A percentile compares a stretch with the other conserved stretches of the same genome.
phyloP scores from a whole-genome alignment of 208 protist species.

The Trypanosoma boissoni region DNA sequence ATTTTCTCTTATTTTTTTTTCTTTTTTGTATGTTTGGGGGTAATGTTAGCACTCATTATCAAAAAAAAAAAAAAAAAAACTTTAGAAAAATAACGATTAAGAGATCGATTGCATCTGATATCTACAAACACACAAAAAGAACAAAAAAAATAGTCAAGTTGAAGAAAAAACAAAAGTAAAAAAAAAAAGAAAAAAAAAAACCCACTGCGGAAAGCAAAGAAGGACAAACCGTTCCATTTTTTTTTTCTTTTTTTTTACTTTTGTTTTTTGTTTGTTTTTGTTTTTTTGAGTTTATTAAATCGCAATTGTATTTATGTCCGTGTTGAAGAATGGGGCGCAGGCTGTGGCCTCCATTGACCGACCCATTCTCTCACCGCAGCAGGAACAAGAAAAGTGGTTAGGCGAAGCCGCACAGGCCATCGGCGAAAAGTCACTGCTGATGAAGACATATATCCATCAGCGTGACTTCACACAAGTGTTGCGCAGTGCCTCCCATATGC shows the following conservation, averaged over 20 bases:
- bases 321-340: too few relatives aligned
- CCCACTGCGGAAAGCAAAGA: conserved; percentile 4
- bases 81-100: too few relatives aligned
- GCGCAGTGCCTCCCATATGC: conserved; percentile 86
- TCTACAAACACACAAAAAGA: conserved; percentile 4
- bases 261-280: too few relatives aligned
- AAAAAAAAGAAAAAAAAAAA: neutral
- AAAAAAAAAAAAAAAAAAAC: too few relatives aligned
- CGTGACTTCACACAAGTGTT: conserved; percentile 87
- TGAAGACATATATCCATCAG: conserved; percentile 78
- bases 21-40: conserved; percentile 7
- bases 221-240: neutral
- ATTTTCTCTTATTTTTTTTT: conserved; percentile 21
- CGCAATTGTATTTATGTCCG: too few relatives aligned
- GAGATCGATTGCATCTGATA: too few relatives aligned
- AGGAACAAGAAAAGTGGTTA: conserved; percentile 93
- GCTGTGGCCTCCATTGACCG: conserved; percentile 49
- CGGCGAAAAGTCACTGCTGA: conserved; percentile 55
- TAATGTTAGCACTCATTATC: neutral
- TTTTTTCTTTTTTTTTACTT: neutral
- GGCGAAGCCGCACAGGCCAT: conserved; percentile 71
- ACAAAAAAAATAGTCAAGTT: neutral
- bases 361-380: conserved; percentile 68
- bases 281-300: too few relatives aligned
- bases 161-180: conserved; percentile 7